Evolutionary conservation across 345 rosid genomes (phyloP).

Genomic region (Syzygium jambos): DNA sequence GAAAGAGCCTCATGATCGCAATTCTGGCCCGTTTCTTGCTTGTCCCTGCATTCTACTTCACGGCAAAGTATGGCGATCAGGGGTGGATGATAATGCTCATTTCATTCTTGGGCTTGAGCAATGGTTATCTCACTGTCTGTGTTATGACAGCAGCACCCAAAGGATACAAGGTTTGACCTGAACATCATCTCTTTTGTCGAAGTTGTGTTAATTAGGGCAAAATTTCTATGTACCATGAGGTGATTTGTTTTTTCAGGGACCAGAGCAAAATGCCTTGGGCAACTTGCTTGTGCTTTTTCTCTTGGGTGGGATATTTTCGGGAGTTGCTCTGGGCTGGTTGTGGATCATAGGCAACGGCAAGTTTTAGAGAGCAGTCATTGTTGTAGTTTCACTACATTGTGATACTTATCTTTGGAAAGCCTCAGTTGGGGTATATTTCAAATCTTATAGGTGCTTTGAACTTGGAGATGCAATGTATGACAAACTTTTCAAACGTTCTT

Average conservation of each 20-base stretch:
- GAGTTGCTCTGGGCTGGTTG: conserved; percentile 72
- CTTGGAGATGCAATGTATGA: too few relatives aligned
- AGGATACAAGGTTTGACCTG: conserved; percentile 66
- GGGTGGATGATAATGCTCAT: conserved; percentile 87
- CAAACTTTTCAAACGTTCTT: too few relatives aligned
- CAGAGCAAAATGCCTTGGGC: conserved; percentile 89
- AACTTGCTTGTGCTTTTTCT: conserved; percentile 64
- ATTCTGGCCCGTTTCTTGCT: conserved; percentile 50
- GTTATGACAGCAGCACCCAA: conserved; percentile 73
- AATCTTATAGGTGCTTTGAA: too few relatives aligned
- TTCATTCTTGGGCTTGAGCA: conserved; percentile 62
- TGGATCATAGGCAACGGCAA: conserved; percentile 59
- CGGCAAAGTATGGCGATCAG: conserved; percentile 73
- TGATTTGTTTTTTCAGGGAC: conserved; percentile 39
- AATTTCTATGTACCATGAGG: not conserved
- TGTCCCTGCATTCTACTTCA: conserved; percentile 80
- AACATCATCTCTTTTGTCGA: too few relatives aligned
- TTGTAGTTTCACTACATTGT: not conserved
- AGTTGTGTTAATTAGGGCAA: not conserved
- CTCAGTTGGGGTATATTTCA: too few relatives aligned
- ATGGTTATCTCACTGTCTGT: conserved; percentile 81
- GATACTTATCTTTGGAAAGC: too few relatives aligned
- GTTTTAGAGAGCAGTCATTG: not conserved
- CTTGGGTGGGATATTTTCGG: conserved; percentile 56
- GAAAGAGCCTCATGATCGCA: conserved; percentile 43